Percentiles rank a stretch among this genome's conserved stretches.
These are phyloP conservation scores for Rosellinia necatrix DNA, from an alignment of 2,329 filamentous ascomycete species.

Conservation along the genomic window DNA sequence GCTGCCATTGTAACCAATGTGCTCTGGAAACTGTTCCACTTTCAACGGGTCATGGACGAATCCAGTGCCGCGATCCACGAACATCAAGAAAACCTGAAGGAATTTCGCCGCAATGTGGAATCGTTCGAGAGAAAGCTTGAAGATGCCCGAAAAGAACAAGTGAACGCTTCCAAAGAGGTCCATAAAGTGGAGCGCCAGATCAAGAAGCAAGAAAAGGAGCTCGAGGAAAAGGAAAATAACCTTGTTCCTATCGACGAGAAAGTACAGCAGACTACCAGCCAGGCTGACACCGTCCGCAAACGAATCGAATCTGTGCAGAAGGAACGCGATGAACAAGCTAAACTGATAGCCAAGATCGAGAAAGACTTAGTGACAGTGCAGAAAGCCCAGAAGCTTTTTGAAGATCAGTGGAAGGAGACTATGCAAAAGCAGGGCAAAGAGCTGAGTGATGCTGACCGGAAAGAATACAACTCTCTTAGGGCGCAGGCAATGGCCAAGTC, in stretches of 20 bases:
- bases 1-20: conserved; percentile 91
- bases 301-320: conserved; percentile 73
- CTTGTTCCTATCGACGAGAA: conserved; percentile 93
- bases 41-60: conserved; percentile 90
- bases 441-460: conserved; percentile 82
- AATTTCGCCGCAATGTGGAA: conserved; percentile 85
- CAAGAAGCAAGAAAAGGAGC: conserved; percentile 80
- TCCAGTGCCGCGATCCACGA: conserved; percentile 89
- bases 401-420: conserved; percentile 82
- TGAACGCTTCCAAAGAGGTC: conserved; percentile 75
- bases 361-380: conserved; percentile 84
- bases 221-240: conserved; percentile 83
- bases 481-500: conserved; percentile 84
- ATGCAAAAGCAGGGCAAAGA: conserved; percentile 86
- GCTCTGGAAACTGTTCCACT: conserved; percentile 95
- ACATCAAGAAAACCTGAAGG: conserved; percentile 93
- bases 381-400: conserved; percentile 86
- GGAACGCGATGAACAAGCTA: conserved; percentile 74
- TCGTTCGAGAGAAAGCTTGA: conserved; percentile 82
- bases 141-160: conserved; percentile 81
- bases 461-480: conserved; percentile 84
- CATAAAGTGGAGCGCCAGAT: conserved; percentile 83
- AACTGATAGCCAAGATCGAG: conserved; percentile 72
- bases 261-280: conserved; percentile 75
- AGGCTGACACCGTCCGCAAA: conserved; percentile 69